Conservation (phyloP, 1,284 basidiomycete species). For the Trichosporon sp. region DNA sequence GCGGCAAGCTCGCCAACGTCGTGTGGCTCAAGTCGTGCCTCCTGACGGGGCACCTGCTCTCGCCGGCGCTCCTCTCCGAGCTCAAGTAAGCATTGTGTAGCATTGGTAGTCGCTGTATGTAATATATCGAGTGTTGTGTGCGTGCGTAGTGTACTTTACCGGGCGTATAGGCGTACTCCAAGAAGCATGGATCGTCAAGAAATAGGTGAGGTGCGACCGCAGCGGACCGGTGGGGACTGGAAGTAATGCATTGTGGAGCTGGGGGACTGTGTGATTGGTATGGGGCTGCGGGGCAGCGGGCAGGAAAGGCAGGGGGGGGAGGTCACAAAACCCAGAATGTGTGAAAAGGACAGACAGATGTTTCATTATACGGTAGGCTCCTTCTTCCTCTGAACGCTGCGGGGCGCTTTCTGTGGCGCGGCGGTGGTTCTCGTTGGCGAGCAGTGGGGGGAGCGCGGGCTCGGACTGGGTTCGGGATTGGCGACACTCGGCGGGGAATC, state of each 20-base stretch:
- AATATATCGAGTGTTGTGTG: not conserved
- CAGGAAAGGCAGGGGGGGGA: not conserved
- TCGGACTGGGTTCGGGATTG: no score
- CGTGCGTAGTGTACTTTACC: not conserved
- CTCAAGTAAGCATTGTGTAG: not conserved
- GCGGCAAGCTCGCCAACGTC: conserved; percentile 33
- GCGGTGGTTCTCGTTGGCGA: no score
- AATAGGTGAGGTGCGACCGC: no score
- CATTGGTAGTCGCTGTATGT: not conserved
- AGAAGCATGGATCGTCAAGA: no score
- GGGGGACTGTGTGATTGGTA: no score
- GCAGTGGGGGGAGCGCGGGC: no score
- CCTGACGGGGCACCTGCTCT: not conserved
- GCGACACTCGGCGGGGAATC: no score
- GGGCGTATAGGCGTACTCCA: not conserved
- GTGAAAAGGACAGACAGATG: not conserved
- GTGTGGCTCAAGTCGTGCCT: conserved; percentile 79
- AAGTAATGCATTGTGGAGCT: no score
- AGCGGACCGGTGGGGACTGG: no score
- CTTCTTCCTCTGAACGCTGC: no score
- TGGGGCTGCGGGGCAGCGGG: not conserved
- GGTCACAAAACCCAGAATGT: not conserved
- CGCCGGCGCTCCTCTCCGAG: not conserved
- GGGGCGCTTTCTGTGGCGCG: no score
- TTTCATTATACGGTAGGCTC: no score